Conservation (phyloP, 2,329 filamentous ascomycete species). For the Salinomyces thailandicus region DNA sequence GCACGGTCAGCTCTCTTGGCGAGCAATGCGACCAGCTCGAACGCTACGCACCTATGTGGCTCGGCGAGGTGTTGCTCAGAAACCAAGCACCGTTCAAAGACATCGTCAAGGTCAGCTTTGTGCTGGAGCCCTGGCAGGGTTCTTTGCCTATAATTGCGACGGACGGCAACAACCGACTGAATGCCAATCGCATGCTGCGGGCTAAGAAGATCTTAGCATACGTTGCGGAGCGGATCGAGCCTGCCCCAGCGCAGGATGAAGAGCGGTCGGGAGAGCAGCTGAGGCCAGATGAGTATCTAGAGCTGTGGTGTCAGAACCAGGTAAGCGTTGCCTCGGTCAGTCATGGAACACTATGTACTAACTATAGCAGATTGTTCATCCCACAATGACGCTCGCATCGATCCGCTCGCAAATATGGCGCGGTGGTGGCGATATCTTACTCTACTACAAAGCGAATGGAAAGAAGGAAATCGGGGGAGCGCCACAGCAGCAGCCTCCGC, state of each 20-base stretch:
- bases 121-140: conserved; percentile 67
- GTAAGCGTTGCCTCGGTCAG: conserved; percentile 40
- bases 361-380: conserved; percentile 48
- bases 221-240: conserved; percentile 82
- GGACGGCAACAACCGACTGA: conserved; percentile 79
- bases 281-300: conserved; percentile 83
- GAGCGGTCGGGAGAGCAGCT: conserved; percentile 45
- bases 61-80: conserved; percentile 74
- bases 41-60: conserved; percentile 78
- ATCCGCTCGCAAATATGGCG: conserved; percentile 90
- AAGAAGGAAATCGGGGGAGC: conserved; percentile 47
- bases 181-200: conserved; percentile 92
- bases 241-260: conserved; percentile 33
- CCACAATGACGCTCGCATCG: conserved; percentile 86
- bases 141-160: conserved; percentile 60
- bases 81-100: conserved; percentile 80
- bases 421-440: conserved; percentile 79
- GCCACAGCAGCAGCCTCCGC: conserved; percentile 1
- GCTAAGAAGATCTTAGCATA: conserved; percentile 92
- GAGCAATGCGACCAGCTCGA: conserved; percentile 74
- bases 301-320: conserved; percentile 88
- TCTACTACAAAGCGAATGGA: conserved; percentile 90
- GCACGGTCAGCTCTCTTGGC: conserved; percentile 69
- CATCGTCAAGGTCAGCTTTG: conserved; percentile 91
- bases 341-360: not conserved